Conservation (phyloP, 148 eudicot species). For the Amaranthus cruentus region DNA sequence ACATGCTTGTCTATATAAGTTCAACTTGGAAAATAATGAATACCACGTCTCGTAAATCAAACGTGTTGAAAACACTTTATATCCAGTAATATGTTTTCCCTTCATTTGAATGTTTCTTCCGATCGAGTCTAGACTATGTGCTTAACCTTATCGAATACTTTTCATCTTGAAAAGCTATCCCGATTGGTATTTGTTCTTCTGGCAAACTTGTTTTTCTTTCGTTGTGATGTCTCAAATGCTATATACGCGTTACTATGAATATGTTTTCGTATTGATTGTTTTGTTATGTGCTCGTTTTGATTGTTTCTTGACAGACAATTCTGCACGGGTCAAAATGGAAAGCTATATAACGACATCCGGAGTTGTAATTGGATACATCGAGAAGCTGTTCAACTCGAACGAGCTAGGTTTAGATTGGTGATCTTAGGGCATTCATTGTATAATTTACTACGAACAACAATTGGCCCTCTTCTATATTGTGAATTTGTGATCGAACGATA, state of each 20-base stretch:
- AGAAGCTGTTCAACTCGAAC: conserved; percentile 57
- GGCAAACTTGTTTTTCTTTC: not conserved
- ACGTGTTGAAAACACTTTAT: not conserved
- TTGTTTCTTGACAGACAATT: conserved; percentile 43
- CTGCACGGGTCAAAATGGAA: conserved; percentile 78
- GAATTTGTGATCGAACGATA: not conserved
- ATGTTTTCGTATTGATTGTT: not conserved
- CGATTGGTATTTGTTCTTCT: not conserved
- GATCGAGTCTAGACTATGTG: not conserved
- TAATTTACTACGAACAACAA: not conserved
- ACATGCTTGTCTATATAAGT: too few species aligned
- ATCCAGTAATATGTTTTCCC: not conserved
- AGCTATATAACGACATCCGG: conserved; percentile 49
- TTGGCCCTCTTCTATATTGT: not conserved
- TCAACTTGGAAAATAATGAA: too few species aligned
- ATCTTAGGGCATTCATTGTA: not conserved
- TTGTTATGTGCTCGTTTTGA: conserved; percentile 3
- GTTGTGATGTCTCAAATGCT: not conserved
- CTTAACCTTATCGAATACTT: not conserved
- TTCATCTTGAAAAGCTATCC: not conserved
- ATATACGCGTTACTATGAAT: not conserved
- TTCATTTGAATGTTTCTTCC: not conserved
- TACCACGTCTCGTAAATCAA: not conserved
- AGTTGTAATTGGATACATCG: conserved; percentile 55
- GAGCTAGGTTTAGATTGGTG: conserved; percentile 84